Conservation (phyloP, 139 green algal species). For the Trebouxia sp. region DNA sequence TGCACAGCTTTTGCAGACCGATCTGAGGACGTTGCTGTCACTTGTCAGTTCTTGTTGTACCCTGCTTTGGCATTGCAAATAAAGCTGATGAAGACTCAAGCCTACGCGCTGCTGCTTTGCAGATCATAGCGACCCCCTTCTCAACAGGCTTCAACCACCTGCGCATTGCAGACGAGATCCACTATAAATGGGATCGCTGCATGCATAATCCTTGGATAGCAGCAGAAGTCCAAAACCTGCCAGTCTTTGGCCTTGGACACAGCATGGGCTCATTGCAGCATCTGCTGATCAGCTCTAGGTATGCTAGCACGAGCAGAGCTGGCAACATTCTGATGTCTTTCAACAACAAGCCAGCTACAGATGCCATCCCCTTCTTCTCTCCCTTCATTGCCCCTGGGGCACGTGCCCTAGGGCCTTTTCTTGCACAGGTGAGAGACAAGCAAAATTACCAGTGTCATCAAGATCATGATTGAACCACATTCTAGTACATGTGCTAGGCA, state of each 20-base stretch:
- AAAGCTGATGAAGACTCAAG: no score
- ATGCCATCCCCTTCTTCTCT: constrained; percentile 79
- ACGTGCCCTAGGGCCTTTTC: constrained; percentile 69
- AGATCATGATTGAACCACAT: no score
- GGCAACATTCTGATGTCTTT: constrained; percentile 90
- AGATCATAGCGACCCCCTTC: constrained; percentile 82
- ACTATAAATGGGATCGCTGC: constrained; percentile 83
- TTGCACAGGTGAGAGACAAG: constrained; percentile 64
- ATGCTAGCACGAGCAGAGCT: constrained; percentile 58
- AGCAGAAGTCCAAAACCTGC: constrained; percentile 48
- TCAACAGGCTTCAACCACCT: constrained; percentile 89
- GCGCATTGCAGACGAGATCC: constrained; percentile 82
- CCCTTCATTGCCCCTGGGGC: constrained; percentile 78
- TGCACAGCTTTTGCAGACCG: no score
- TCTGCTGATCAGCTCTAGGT: constrained; percentile 82
- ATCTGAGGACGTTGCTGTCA: no score
- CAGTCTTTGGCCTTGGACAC: constrained; percentile 87
- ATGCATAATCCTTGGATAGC: constrained; percentile 53
- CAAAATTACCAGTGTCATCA: no score
- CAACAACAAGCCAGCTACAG: constrained; percentile 83
- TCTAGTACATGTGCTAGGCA: no score
- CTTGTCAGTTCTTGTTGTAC: no score
- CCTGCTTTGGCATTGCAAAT: no score
- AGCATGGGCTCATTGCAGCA: constrained; percentile 85
- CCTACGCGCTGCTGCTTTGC: constrained; percentile 5